These are phyloP conservation scores for Fusarium ramigenum DNA, from an alignment of 2,329 filamentous ascomycete species.

Conservation along the genomic window DNA sequence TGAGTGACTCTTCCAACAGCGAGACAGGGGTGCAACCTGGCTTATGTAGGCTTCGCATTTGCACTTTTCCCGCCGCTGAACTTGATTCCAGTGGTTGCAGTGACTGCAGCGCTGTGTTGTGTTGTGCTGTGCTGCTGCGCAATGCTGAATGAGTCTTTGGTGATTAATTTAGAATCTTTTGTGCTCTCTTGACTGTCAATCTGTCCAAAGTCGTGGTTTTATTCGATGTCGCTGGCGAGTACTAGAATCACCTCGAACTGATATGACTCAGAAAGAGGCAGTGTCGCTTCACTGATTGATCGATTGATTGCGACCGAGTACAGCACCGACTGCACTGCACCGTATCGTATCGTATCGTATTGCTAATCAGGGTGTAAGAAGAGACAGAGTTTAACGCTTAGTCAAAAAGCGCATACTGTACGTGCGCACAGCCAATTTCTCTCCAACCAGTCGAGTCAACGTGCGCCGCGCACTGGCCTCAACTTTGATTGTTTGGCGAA, in stretches of 20 bases:
- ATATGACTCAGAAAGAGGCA: slow-evolving; percentile 33
- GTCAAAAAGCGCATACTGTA: slow-evolving; percentile 37
- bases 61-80: slow-evolving; percentile 26
- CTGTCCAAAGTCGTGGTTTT: background rate
- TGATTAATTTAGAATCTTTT: slow-evolving; percentile 7
- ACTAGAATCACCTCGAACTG: slow-evolving; percentile 15
- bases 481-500: slow-evolving; percentile 26
- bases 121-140: background rate
- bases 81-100: slow-evolving; percentile 3
- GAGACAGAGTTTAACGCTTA: slow-evolving; percentile 29
- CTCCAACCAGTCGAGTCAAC: slow-evolving; percentile 30
- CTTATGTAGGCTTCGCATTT: slow-evolving; percentile 23
- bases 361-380: slow-evolving; percentile 37
- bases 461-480: slow-evolving; percentile 39
- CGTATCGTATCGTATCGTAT: slow-evolving; percentile 1
- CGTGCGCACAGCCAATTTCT: slow-evolving; percentile 24
- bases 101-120: background rate
- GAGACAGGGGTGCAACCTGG: slow-evolving; percentile 27
- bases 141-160: background rate
- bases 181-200: background rate
- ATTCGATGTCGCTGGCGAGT: slow-evolving; percentile 1
- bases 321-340: background rate
- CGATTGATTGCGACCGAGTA: background rate
- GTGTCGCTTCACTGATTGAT: slow-evolving; percentile 16
- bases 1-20: background rate